phyloP scores from a whole-genome alignment of 257 asterid genomes.

The Scutellaria minor region DNA sequence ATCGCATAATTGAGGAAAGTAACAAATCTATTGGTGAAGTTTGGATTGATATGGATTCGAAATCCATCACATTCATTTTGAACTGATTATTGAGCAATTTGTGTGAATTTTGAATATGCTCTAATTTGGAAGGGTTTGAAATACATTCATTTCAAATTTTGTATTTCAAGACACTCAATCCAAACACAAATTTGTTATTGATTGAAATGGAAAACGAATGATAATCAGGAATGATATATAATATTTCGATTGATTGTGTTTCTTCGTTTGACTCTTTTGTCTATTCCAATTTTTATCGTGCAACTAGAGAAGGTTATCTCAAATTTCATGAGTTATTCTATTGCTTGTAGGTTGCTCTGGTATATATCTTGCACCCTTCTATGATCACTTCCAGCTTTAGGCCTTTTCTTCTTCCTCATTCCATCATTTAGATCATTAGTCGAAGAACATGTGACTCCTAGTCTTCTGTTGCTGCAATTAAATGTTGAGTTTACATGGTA shows the following conservation, averaged over 20 bases:
- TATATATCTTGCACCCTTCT: too few relatives aligned
- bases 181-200: neutral
- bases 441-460: conserved; percentile 2
- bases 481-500: conserved; percentile 1
- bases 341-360: neutral
- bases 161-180: too few relatives aligned
- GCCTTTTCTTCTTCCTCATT: neutral
- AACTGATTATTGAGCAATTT: too few relatives aligned
- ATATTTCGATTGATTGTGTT: conserved; percentile 4
- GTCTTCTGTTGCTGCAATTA: neutral
- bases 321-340: neutral
- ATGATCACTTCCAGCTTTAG: neutral
- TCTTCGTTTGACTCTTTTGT: neutral
- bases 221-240: neutral
- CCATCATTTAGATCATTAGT: conserved; percentile 10
- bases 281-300: neutral
- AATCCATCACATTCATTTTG: neutral
- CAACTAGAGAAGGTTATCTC: conserved; percentile 8
- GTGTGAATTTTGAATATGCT: too few relatives aligned
- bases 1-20: too few relatives aligned
- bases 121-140: too few relatives aligned
- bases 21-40: too few relatives aligned
- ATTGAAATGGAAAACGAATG: conserved; percentile 3
- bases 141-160: too few relatives aligned
- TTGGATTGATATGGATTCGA: neutral